Evolutionary conservation across 208 protist species (phyloP).

Genomic region (Trypanosoma rangeli): DNA sequence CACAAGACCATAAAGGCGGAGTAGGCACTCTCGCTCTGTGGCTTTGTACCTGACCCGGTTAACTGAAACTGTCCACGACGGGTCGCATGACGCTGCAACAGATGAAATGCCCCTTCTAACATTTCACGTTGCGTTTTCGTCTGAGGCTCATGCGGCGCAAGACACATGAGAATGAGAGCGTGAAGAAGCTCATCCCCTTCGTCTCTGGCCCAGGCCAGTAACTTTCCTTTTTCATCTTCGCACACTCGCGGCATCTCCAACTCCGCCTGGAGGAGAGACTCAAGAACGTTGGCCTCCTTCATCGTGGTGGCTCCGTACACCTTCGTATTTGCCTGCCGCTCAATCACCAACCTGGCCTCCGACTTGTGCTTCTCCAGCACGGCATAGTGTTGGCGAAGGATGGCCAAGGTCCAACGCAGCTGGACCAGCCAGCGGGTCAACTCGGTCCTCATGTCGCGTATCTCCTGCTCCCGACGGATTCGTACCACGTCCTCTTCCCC

Average conservation of each 20-base stretch:
- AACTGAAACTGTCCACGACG: constrained; percentile 18
- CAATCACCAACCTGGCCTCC: constrained; percentile 61
- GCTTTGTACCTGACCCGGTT: constrained; percentile 23
- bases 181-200: constrained; percentile 37
- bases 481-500: constrained; percentile 1
- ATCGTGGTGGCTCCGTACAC: constrained; percentile 66
- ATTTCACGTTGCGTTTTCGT: constrained; percentile 36
- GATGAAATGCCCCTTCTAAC: constrained; percentile 44
- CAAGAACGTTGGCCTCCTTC: constrained; percentile 73
- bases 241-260: constrained; percentile 46
- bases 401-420: constrained; percentile 57
- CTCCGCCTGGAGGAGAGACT: constrained; percentile 45
- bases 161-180: constrained; percentile 53
- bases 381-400: constrained; percentile 41
- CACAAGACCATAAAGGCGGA: constrained; percentile 64
- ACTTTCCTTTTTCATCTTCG: constrained; percentile 56
- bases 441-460: constrained; percentile 68
- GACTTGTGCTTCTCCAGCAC: constrained; percentile 47
- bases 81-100: constrained; percentile 27
- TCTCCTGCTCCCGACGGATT: constrained; percentile 24
- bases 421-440: constrained; percentile 54
- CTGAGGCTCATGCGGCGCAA: constrained; percentile 45
- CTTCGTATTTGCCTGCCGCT: constrained; percentile 56
- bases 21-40: constrained; percentile 32
- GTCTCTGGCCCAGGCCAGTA: constrained; percentile 44